These are phyloP conservation scores for Ophiostoma himal-ulmi DNA, from an alignment of 2,329 filamentous ascomycete genomes.

Conservation along the genomic window DNA sequence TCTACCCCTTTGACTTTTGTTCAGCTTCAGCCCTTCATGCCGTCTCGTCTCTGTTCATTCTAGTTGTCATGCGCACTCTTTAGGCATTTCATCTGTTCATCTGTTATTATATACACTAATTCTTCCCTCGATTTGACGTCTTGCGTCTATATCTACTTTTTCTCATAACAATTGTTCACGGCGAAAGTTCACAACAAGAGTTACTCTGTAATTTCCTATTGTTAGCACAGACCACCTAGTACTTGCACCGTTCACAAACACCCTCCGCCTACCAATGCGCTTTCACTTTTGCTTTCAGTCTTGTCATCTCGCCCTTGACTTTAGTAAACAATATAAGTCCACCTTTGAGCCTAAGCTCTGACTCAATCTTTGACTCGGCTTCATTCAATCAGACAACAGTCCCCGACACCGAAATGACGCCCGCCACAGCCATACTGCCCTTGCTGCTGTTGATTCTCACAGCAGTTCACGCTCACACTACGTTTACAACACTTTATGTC, in stretches of 20 bases:
- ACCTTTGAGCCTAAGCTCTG: too few relatives aligned
- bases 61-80: background rate
- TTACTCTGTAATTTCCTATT: background rate
- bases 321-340: background rate
- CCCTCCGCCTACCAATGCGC: background rate
- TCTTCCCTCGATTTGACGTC: too few relatives aligned
- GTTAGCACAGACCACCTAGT: background rate
- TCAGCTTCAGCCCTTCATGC: background rate
- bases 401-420: background rate
- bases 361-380: background rate
- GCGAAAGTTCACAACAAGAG: background rate
- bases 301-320: background rate
- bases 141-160: too few relatives aligned
- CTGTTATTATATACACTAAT: background rate
- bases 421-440: background rate
- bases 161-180: too few relatives aligned
- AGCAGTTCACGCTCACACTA: conserved; percentile 50
- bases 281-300: background rate
- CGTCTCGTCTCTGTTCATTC: background rate
- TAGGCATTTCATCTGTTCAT: background rate
- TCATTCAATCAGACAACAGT: background rate
- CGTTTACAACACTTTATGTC: conserved; percentile 59
- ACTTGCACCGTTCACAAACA: background rate
- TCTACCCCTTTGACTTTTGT: background rate
- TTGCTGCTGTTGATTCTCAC: conserved; percentile 19